Evolutionary conservation across 164 flowering plant species (phyloP).

Genomic region (Malania oleifera): DNA sequence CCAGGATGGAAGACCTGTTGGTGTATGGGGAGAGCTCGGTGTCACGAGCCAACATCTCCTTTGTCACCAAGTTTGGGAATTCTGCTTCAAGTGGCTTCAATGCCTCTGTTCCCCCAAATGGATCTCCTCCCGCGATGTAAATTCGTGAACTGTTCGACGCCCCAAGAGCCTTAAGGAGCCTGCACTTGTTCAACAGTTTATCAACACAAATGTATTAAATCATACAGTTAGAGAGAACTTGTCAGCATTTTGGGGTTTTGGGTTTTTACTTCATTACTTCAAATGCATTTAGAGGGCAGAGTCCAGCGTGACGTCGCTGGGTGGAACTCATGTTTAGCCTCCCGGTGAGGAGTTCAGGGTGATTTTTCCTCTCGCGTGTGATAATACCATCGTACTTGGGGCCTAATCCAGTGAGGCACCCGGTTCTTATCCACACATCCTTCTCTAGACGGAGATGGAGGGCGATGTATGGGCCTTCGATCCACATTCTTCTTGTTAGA

Average conservation of each 20-base stretch:
- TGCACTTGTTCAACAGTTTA: conserved; percentile 5
- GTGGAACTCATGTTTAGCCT: conserved; percentile 36
- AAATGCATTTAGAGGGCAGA: conserved; percentile 52
- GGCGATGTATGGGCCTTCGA: conserved; percentile 72
- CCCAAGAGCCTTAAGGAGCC: conserved; percentile 65
- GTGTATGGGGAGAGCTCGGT: conserved; percentile 49
- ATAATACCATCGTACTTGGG: conserved; percentile 27
- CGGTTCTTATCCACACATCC: conserved; percentile 76
- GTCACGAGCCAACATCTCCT: conserved; percentile 41
- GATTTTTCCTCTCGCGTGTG: conserved; percentile 18
- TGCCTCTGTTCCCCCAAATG: conserved; percentile 55
- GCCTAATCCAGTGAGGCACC: conserved; percentile 56
- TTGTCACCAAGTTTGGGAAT: conserved; percentile 54
- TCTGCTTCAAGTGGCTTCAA: conserved; percentile 41
- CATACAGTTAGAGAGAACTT: no score
- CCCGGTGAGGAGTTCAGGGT: conserved; percentile 41
- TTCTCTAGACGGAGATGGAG: conserved; percentile 69
- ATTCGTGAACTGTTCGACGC: conserved; percentile 52
- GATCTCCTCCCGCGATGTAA: conserved; percentile 62
- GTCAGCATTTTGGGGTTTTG: no score
- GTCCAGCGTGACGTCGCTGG: conserved; percentile 42
- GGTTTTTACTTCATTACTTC: conserved; percentile 46
- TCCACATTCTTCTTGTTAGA: conserved; percentile 72
- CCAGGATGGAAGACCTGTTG: conserved; percentile 49
- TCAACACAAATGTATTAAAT: no score